Base-by-base conservation (phyloP, 1,284 basidiomycete species). In the Apiotrichum montevideense region DNA sequence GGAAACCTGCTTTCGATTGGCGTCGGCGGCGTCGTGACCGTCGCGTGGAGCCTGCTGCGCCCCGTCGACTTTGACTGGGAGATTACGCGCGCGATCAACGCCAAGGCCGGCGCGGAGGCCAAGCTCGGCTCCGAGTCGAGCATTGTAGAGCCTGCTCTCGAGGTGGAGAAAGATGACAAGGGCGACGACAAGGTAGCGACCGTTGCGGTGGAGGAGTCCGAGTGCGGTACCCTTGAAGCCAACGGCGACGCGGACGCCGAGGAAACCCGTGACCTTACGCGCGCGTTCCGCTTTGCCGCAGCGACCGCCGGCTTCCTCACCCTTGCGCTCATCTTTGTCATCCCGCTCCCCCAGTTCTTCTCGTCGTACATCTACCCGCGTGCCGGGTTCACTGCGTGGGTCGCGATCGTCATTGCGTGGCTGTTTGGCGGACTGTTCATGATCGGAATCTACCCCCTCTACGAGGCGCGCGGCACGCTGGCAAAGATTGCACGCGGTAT, bases 1-100 rank as follows among this genome's bases (percentile, higher is more conserved):
- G 91, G 92, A 5, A 94, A 95, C 75, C 77, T 95, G 11, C 87
- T 88, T 1, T 86, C 90, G 0, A 89, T 97, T 64, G 85, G 85
- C 21, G 81, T 89, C 29, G 88, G 90, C 6, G 87, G 82, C 1
- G 85, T 96, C 57, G 79, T 96, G 64, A 83, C 88, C 0, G 77
- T 85, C 34, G 78, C 77, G 0, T 79, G 81, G 44, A 88, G 88
- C 0, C 72, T 84, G 46, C 75, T 88, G 46, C 84, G 82, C 79
- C 90, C 91, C 0, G 88, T 86, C 35, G 71, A 88, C 71, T 94
- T 86, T 67, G 84, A 90, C 73, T 95, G 88, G 74, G 83, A 83
- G 41, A 76, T 81, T 35, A 93, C 90, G 0, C 84, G 90, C 10
- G 81, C 83, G 0, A 86, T 92, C 73, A 91, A 90, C 73, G 15